A percentile compares a stretch with the other conserved stretches of the same genome.
phyloP scores from a whole-genome alignment of 106 monocot genomes.

The Acanthochlamys bracteata region DNA sequence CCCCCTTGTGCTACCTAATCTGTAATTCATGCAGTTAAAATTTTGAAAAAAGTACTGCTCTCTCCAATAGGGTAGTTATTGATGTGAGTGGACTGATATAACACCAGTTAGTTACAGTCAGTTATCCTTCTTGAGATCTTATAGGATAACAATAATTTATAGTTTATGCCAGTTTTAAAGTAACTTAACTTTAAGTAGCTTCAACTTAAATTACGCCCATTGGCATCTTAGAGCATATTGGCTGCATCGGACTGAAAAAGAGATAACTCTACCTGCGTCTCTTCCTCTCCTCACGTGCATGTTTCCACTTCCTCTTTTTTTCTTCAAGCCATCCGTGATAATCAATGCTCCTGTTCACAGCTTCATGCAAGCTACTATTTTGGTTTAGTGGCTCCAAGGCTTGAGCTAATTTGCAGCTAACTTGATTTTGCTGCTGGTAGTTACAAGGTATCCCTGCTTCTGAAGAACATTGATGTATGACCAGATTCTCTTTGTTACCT shows the following conservation, averaged over 20 bases:
- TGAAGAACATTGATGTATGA: slow-evolving; percentile 16
- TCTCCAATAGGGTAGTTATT: background rate
- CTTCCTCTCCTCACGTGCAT: slow-evolving; percentile 59
- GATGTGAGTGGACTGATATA: background rate
- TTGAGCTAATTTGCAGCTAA: slow-evolving; percentile 1
- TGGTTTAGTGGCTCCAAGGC: slow-evolving; percentile 21
- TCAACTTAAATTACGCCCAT: too few species aligned
- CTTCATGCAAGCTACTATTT: slow-evolving; percentile 22
- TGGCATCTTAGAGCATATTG: too few species aligned
- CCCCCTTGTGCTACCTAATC: slow-evolving; percentile 24
- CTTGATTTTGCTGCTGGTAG: slow-evolving; percentile 16
- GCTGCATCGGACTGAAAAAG: too few species aligned
- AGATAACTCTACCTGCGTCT: slow-evolving; percentile 61
- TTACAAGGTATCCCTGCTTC: slow-evolving; percentile 6
- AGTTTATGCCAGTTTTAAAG: background rate
- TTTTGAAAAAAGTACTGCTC: background rate
- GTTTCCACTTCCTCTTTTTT: slow-evolving; percentile 94
- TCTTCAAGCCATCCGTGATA: slow-evolving; percentile 92
- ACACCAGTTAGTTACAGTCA: background rate
- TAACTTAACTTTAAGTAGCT: too few species aligned
- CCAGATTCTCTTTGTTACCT: slow-evolving; percentile 36
- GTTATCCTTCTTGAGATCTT: background rate
- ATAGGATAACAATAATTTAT: background rate
- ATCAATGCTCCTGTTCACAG: slow-evolving; percentile 53
- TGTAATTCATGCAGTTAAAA: slow-evolving; percentile 14